A percentile compares a stretch with the other conserved stretches of the same genome.
Evolutionary conservation across 2,329 filamentous ascomycete species (phyloP).

Genomic region (Penicillium sp.): DNA sequence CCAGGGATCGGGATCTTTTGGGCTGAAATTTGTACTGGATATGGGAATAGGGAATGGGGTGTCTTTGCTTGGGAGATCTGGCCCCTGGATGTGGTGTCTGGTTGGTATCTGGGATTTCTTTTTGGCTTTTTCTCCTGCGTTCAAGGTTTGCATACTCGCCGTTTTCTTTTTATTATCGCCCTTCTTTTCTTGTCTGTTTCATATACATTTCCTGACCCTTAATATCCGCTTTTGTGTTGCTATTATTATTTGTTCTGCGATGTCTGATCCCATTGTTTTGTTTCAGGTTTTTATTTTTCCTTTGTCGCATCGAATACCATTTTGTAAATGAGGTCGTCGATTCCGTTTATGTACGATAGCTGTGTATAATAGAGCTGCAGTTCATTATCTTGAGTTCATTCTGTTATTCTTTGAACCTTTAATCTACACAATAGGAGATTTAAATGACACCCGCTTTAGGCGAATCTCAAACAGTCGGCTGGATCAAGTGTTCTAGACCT

Average conservation of each 20-base stretch:
- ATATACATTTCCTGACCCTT: conserved; percentile 4
- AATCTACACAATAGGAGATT: background rate
- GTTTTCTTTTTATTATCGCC: conserved; percentile 22
- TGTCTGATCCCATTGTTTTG: conserved; percentile 4
- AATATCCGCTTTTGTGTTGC: conserved; percentile 11
- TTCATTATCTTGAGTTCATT: background rate
- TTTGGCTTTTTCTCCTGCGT: conserved; percentile 9
- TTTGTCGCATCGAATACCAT: conserved; percentile 16
- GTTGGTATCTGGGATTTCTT: conserved; percentile 19
- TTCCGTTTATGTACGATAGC: conserved; percentile 12
- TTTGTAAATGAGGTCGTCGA: conserved; percentile 5
- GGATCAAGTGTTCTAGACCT: background rate
- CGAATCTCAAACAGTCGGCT: background rate
- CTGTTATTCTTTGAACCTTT: background rate
- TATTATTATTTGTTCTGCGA: conserved; percentile 10
- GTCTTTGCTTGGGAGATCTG: conserved; percentile 16
- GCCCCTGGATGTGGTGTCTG: conserved; percentile 22
- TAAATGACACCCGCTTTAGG: background rate
- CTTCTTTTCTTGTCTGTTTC: conserved; percentile 13
- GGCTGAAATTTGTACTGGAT: conserved; percentile 20
- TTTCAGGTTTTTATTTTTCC: conserved; percentile 9
- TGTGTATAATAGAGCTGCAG: conserved; percentile 9
- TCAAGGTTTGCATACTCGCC: conserved; percentile 15
- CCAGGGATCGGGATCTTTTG: conserved; percentile 14
- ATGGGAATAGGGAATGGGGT: conserved; percentile 18